A percentile compares a stretch with the other conserved stretches of the same genome.
phyloP scores from a whole-genome alignment of 495 filamentous ascomycete genomes.

The Hypoxylon lienhwacheense region DNA sequence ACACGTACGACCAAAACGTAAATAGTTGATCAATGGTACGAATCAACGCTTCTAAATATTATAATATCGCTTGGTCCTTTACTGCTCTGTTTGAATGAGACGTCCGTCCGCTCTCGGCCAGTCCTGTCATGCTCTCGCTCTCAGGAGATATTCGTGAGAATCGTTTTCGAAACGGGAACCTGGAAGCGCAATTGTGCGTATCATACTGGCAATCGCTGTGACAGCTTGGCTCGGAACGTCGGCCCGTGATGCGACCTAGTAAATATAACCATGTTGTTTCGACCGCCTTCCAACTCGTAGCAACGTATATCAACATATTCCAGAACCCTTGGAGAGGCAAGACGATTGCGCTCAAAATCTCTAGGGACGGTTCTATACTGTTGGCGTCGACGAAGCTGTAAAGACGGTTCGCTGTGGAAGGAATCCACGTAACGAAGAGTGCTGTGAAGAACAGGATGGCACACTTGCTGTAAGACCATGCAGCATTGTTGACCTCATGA shows the following conservation, averaged over 20 bases:
- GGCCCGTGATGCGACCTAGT: background rate
- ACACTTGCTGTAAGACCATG: constrained; percentile 81
- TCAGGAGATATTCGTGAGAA: constrained; percentile 23
- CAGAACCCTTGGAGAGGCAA: constrained; percentile 86
- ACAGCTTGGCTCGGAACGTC: constrained; percentile 24
- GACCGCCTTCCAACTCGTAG: constrained; percentile 59
- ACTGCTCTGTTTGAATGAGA: constrained; percentile 16
- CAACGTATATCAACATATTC: constrained; percentile 80
- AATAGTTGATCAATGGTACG: no score
- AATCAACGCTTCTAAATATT: background rate
- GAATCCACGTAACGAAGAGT: constrained; percentile 82
- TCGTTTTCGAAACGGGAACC: constrained; percentile 21
- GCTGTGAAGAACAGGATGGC: constrained; percentile 85
- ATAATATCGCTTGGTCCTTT: constrained; percentile 3
- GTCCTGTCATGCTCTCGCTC: constrained; percentile 50
- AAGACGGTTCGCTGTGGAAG: constrained; percentile 77
- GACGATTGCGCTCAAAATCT: constrained; percentile 71
- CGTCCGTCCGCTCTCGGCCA: constrained; percentile 37
- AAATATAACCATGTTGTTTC: constrained; percentile 41
- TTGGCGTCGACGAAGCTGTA: constrained; percentile 64
- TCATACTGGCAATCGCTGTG: constrained; percentile 21
- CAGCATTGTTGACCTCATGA: constrained; percentile 52
- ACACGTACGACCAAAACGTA: no score
- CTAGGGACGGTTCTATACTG: constrained; percentile 58
- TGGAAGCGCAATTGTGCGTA: constrained; percentile 25